Evolutionary conservation across 2,329 filamentous ascomycete species (phyloP), one percentile per base, ranked within the genome.

Genomic region (Drechslerella coelobrocha): DNA sequence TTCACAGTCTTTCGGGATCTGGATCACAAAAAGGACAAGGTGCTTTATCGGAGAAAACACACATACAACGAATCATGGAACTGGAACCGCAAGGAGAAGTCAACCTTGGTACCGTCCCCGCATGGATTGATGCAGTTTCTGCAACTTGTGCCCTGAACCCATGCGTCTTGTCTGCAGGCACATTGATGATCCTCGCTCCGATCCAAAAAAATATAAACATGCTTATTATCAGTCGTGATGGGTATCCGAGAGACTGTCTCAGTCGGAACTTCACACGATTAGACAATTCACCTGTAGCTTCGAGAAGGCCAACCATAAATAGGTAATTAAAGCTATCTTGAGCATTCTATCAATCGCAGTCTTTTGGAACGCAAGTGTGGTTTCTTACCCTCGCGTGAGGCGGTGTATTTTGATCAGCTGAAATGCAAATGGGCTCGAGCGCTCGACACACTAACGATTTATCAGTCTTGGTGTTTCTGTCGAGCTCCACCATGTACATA

Each of bases 71-170:
- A 56, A 50, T 53, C 59, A 48, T 63, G 52, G 52, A 21, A 50
- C 43, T 39, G 60, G 60, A 41, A 51, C 27, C 29, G 37, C 29
- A 8, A 51, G 2, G 5, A n/a, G 37, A 23, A 14, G 39, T 6
- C 17, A 59, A 59, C 29, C 34, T 53, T 60, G 53, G 61, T 66
- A 59, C 10, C n/a, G 14, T 7, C 53, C 24, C 26, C 26, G 26
- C 12, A n/a, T 59, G 55, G 43, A 65, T 54, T 39, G 12, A 55
- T 39, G 51, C 56, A 37, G 19, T 29, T 7, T 12, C 29, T 12
- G 29, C 29, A 34, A 7, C 29, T 12, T 34, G 17, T 10, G 39
- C 55, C 50, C 50, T 55, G 62, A 56, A 29, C 50, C 50, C 10
- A 47, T 61, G 43, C 29, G 37, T 27, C 37, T 29, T 55, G 51